Base-by-base conservation (phyloP, 2,329 filamentous ascomycete genomes). In the Hypocrella siamensis region DNA sequence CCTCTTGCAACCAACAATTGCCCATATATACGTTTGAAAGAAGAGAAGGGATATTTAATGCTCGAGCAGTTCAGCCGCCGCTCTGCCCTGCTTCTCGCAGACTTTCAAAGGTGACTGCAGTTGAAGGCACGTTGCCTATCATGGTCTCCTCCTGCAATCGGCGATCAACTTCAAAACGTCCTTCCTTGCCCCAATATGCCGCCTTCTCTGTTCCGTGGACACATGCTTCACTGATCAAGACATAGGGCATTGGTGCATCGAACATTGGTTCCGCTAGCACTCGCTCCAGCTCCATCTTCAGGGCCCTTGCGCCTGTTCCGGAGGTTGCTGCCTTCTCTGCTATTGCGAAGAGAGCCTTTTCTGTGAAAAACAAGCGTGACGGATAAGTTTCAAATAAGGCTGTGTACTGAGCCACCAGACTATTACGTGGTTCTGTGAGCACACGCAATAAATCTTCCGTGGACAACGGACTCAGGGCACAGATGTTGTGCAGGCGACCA, bases 401-500 rank as follows among this genome's bases (percentile, higher is more conserved):
- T 14, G 77, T 80, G 53, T 94, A 96, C 55, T 98, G 90, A 29
- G 78, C 74, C 3, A 93, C 66, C 1, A 98, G 67, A 32, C 78
- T 83, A 57, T 94, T 93, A 35, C 81, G 75, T 1, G 90, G 90
- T 51, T 96, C 88, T 0, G 84, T 94, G 25, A 98, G 66, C 38
- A 98, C 90, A 32, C 86, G 76, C 32, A 88, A 74, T 10, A 98
- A 72, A 36, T 77, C 70, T 17, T 63, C 49, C 11, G 66, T 58
- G 2, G 70, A 71, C 1, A 98, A 65, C 0, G 84, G 76, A 11
- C 82, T 78, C 0, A 98, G 69, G 0, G 90, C 82, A 38, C 84
- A 85, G 30, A 85, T 79, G 36, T 93, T 83, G 32, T 93, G 88
- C 30, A 98, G 75, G 14, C 90, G 80, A n/a, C 90, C 90, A 32